Evolutionary conservation across 2,329 filamentous ascomycete genomes (phyloP).

Genomic region (Botrytis cinerea): DNA sequence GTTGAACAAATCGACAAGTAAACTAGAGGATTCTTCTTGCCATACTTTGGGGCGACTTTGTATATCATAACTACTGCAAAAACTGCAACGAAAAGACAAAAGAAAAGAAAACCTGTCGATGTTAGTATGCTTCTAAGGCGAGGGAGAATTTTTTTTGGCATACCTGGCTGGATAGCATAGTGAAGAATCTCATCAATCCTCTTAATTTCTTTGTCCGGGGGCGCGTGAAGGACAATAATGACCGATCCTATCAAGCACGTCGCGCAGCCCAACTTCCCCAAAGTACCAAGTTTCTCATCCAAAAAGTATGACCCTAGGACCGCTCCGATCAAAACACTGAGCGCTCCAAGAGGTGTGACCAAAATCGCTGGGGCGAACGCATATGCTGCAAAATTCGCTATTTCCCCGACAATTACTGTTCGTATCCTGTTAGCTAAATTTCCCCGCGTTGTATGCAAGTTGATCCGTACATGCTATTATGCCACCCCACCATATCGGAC

Average conservation of each 20-base stretch:
- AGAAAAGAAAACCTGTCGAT: constrained; percentile 73
- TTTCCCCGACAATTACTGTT: constrained; percentile 84
- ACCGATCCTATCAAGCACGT: constrained; percentile 95
- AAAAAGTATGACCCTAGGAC: constrained; percentile 95
- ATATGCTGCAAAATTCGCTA: constrained; percentile 97
- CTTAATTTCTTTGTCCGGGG: constrained; percentile 86
- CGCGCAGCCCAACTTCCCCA: constrained; percentile 93
- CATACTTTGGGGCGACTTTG: constrained; percentile 82
- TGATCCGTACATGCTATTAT: constrained; percentile 75
- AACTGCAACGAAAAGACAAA: constrained; percentile 74
- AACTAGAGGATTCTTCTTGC: constrained; percentile 93
- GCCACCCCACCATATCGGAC: constrained; percentile 96
- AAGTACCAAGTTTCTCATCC: constrained; percentile 81
- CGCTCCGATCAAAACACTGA: constrained; percentile 92
- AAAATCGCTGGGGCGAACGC: constrained; percentile 98
- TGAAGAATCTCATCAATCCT: constrained; percentile 90
- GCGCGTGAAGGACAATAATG: constrained; percentile 96
- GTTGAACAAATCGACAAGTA: constrained; percentile 98
- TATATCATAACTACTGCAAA: constrained; percentile 97
- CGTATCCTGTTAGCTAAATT: constrained; percentile 35
- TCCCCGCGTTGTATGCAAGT: constrained; percentile 17
- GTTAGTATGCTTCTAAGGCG: constrained; percentile 23
- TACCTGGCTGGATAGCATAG: constrained; percentile 90
- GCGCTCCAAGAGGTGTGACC: constrained; percentile 89
- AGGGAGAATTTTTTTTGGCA: constrained; percentile 32